phyloP scores from a whole-genome alignment of 2,329 filamentous ascomycete species.

The Waltergamsia citrina region DNA sequence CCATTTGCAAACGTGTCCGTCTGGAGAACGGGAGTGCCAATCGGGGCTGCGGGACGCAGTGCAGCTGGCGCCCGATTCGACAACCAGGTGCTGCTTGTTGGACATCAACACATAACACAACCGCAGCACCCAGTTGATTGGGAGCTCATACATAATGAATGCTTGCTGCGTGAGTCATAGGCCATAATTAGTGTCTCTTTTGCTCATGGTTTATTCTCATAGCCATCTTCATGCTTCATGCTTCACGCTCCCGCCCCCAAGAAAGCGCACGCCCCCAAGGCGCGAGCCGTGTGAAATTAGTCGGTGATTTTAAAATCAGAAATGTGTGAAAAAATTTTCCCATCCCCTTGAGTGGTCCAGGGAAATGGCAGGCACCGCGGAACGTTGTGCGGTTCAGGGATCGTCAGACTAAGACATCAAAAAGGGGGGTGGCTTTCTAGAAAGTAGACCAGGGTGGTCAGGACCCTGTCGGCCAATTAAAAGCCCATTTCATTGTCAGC shows the following conservation, averaged over 20 bases:
- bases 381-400: neutral
- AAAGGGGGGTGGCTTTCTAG: constrained; percentile 8
- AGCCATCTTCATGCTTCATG: constrained; percentile 5
- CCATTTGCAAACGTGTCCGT: constrained; percentile 1
- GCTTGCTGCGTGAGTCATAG: constrained; percentile 1
- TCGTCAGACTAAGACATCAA: constrained; percentile 6
- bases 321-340: constrained; percentile 4
- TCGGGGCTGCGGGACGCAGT: constrained; percentile 4
- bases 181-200: constrained; percentile 2
- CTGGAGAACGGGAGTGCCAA: constrained; percentile 5
- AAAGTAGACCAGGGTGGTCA: constrained; percentile 6
- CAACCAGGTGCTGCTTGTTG: constrained; percentile 3
- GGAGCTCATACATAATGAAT: constrained; percentile 8
- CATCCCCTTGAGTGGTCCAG: constrained; percentile 1
- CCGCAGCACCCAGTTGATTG: constrained; percentile 7
- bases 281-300: neutral
- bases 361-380: neutral
- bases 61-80: constrained; percentile 5
- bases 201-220: constrained; percentile 1
- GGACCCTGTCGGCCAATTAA: constrained; percentile 3
- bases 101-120: constrained; percentile 11
- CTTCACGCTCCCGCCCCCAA: neutral
- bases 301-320: neutral
- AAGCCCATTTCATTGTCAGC: neutral
- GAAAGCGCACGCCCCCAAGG: neutral